Base-by-base conservation (phyloP, 257 asterid genomes). In the Solanum okadae region DNA sequence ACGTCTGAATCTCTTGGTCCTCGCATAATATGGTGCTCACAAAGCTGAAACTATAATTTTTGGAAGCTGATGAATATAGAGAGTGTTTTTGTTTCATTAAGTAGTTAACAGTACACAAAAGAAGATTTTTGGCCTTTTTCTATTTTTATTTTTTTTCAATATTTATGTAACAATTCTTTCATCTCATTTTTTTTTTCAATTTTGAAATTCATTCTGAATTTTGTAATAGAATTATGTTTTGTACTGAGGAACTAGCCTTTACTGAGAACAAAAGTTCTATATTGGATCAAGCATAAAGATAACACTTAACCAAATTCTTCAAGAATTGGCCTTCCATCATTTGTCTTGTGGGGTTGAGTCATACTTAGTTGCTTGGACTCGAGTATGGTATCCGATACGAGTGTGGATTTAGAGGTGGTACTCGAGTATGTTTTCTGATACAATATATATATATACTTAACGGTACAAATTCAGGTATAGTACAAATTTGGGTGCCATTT, bases 41-140 rank as follows among this genome's bases (percentile, higher is more conserved):
- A 16, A 34, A 85, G 90, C 72, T 86, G 94, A 90, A 86, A 84
- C 65, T 88, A 70, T 89, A 89, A 88, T 6, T 34, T 93, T 93
- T 92, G 95, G 92, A 91, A 89, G 90, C 90, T 93, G 95, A 93
- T 93, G 96, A 94, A 89, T 89, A 87, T 89, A 90, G 90, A 88
- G 86, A 92, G 93, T 22, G 37, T 4, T 86, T 90, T 90, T 90
- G 93, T 88, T 91, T 92, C 94, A 86, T 88, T 83, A 89, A 20
- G 88, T 86, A 88, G 86, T 77, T 88, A 88, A 14, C 91, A 61
- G 72, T 87, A 85, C 78, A 56, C 42, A 86, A 87, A 91, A 92
- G 89, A 90, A 87, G 87, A 91, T 90, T 86, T 86, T 89, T 92
- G 87, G 89, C 91, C 93, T 67, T 89, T 18, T 56, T 56, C n/a